Percentiles rank a stretch among this genome's conserved stretches.
phyloP scores from a whole-genome alignment of 805 yeast species.

The Pichia thaimueangensis region DNA sequence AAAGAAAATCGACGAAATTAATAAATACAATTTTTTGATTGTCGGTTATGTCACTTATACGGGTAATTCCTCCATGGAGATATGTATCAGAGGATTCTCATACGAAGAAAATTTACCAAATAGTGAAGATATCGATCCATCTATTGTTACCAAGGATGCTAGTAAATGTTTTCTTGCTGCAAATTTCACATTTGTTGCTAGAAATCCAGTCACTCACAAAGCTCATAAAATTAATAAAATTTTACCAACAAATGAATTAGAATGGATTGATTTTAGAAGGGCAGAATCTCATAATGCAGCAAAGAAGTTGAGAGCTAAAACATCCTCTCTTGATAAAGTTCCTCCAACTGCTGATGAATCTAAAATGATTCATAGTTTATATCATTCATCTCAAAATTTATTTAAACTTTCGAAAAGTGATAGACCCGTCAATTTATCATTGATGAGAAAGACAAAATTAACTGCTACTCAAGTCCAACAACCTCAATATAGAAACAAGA shows the following conservation, averaged over 20 bases:
- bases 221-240: conserved; percentile 81
- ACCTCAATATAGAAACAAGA: conserved; percentile 93
- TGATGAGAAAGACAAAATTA: conserved; percentile 67
- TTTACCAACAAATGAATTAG: conserved; percentile 66
- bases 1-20: conserved; percentile 73
- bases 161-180: conserved; percentile 79
- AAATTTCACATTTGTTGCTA: conserved; percentile 90
- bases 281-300: conserved; percentile 88
- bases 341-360: conserved; percentile 81
- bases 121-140: conserved; percentile 39
- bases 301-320: conserved; percentile 71
- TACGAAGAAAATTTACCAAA: conserved; percentile 49
- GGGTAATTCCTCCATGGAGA: conserved; percentile 93
- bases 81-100: conserved; percentile 82
- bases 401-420: conserved; percentile 23
- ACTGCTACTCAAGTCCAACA: conserved; percentile 85
- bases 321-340: conserved; percentile 49
- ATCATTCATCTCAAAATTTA: conserved; percentile 46
- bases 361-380: conserved; percentile 67
- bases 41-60: conserved; percentile 95
- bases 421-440: conserved; percentile 46
- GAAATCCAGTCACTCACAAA: conserved; percentile 88
- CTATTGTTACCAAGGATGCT: conserved; percentile 42
- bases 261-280: conserved; percentile 77
- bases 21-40: conserved; percentile 66